phyloP scores from a whole-genome alignment of 148 eudicot species.

The Spergularia bocconei region DNA sequence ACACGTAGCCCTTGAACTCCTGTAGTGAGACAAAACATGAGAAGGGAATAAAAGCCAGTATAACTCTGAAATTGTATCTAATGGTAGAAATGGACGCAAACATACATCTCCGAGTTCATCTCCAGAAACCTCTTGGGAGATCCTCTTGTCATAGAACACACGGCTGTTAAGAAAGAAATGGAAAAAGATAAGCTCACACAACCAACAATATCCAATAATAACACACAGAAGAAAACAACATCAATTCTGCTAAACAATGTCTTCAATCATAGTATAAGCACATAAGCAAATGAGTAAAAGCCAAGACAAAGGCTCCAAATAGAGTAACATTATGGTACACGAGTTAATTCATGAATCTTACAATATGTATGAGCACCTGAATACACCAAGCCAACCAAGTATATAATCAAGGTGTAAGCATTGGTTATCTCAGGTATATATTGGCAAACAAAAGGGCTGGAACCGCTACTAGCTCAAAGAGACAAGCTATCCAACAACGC shows the following conservation, averaged over 20 bases:
- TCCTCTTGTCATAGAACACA: conserved; percentile 71
- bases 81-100: not conserved
- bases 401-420: conserved; percentile 28
- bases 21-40: conserved; percentile 9
- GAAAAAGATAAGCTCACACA: not conserved
- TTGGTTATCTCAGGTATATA: conserved; percentile 23
- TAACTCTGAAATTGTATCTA: too few species aligned
- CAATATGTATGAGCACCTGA: conserved; percentile 27
- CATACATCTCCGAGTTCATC: conserved; percentile 71
- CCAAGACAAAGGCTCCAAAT: not conserved
- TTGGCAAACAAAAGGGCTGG: conserved; percentile 24
- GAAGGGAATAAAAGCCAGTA: too few species aligned
- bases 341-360: not conserved
- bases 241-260: not conserved
- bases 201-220: not conserved
- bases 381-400: conserved; percentile 24
- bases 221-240: not conserved
- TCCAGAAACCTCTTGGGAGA: conserved; percentile 73
- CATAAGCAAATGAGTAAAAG: not conserved
- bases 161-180: conserved; percentile 37
- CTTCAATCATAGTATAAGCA: not conserved
- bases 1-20: conserved; percentile 74
- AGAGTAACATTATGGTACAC: too few species aligned
- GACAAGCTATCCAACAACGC: conserved; percentile 16
- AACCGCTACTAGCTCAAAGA: conserved; percentile 4